These are phyloP conservation scores for Cladophialophora psammophila DNA, from an alignment of 2,329 filamentous ascomycete genomes.

Conservation along the genomic window DNA sequence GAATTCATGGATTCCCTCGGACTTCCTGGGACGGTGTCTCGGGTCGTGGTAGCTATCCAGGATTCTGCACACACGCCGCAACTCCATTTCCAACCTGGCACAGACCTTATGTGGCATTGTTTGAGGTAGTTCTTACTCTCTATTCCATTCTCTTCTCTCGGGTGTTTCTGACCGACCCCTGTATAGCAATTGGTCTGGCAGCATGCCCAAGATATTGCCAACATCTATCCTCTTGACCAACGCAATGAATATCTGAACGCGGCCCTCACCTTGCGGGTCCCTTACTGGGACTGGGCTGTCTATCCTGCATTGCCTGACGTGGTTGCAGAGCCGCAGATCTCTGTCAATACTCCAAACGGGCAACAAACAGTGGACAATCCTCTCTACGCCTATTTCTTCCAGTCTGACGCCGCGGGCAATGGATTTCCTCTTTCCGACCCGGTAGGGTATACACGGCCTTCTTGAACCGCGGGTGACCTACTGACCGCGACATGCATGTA, in stretches of 20 bases:
- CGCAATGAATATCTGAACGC: constrained; percentile 57
- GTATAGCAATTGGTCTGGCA: constrained; percentile 49
- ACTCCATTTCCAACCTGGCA: constrained; percentile 84
- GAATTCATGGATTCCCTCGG: constrained; percentile 80
- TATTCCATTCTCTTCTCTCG: constrained; percentile 13
- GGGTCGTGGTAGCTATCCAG: constrained; percentile 56
- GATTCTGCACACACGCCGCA: constrained; percentile 80
- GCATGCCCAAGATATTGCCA: constrained; percentile 49
- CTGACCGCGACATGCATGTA: constrained; percentile 9
- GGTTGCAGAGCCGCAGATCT: constrained; percentile 50
- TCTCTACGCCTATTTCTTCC: constrained; percentile 53
- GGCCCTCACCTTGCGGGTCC: constrained; percentile 53
- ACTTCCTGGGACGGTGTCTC: constrained; percentile 62
- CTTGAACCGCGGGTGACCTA: neutral
- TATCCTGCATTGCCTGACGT: constrained; percentile 46
- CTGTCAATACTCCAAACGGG: constrained; percentile 53
- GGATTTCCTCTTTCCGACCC: constrained; percentile 39
- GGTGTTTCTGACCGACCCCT: neutral
- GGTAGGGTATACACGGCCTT: constrained; percentile 11
- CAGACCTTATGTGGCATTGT: constrained; percentile 75
- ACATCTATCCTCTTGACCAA: constrained; percentile 54
- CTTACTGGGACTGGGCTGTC: constrained; percentile 61
- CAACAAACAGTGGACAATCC: constrained; percentile 52
- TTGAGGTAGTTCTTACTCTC: constrained; percentile 55
- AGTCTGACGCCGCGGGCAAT: constrained; percentile 32